Evolutionary conservation across 1,284 basidiomycete genomes (phyloP).

Genomic region (Ustilago cynodontis): DNA sequence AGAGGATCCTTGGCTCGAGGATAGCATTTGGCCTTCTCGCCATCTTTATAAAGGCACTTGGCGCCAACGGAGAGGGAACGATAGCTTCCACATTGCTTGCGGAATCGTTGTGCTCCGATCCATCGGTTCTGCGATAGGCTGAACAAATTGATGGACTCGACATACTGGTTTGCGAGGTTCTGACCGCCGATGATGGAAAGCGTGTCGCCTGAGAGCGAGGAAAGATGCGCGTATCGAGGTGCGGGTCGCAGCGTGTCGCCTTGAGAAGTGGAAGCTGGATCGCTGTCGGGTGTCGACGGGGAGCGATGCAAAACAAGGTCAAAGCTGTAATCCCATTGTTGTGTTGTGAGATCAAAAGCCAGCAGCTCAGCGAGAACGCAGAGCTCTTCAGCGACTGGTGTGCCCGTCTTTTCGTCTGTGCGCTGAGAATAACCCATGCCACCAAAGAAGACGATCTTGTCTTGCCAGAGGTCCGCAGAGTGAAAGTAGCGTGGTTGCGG

Average conservation of each 20-base stretch:
- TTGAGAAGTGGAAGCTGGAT: conserved; percentile 21
- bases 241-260: conserved; percentile 32
- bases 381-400: conserved; percentile 39
- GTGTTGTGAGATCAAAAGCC: conserved; percentile 57
- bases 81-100: conserved; percentile 63
- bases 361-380: conserved; percentile 63
- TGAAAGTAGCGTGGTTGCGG: conserved; percentile 66
- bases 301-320: conserved; percentile 22
- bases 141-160: conserved; percentile 69
- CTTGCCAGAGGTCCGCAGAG: conserved; percentile 62
- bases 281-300: not conserved
- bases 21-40: conserved; percentile 54
- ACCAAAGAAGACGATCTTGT: conserved; percentile 63
- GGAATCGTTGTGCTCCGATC: conserved; percentile 51
- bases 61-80: conserved; percentile 56
- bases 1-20: conserved; percentile 50
- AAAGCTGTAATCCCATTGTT: conserved; percentile 58
- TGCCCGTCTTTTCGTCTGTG: conserved; percentile 6
- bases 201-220: conserved; percentile 51
- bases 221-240: conserved; percentile 64
- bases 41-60: conserved; percentile 41
- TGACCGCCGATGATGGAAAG: conserved; percentile 96
- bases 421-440: conserved; percentile 63
- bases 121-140: conserved; percentile 51
- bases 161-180: conserved; percentile 74